Percentiles rank a stretch among this genome's conserved stretches.
phyloP scores from a whole-genome alignment of 306 rosid species.

The Cicer chorassanicum region DNA sequence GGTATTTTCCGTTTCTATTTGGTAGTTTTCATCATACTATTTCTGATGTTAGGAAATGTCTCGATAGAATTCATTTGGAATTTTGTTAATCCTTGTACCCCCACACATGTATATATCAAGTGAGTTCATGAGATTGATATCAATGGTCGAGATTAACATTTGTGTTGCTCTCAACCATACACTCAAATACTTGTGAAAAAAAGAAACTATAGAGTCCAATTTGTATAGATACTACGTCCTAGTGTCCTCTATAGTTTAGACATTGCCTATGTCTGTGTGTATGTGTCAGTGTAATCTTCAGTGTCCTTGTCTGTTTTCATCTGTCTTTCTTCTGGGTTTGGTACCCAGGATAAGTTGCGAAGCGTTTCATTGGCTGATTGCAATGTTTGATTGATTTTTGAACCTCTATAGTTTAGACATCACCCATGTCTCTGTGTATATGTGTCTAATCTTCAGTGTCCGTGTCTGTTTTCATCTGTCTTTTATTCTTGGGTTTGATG shows the following conservation, averaged over 20 bases:
- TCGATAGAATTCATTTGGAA: not conserved
- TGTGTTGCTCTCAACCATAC: not conserved
- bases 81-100: not conserved
- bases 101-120: not conserved
- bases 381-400: conserved; percentile 34
- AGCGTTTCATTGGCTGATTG: conserved; percentile 6
- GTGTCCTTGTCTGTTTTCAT: not conserved
- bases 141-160: not conserved
- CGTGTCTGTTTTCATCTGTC: not conserved
- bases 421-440: not conserved
- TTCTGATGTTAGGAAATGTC: conserved; percentile 15
- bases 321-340: not conserved
- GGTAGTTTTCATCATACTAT: conserved; percentile 24
- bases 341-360: not conserved
- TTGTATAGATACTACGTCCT: not conserved
- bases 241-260: not conserved
- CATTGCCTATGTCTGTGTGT: not conserved
- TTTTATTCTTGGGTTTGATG: not conserved
- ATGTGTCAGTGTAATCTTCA: not conserved
- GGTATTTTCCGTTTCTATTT: conserved; percentile 46
- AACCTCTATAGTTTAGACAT: conserved; percentile 7
- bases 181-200: not conserved
- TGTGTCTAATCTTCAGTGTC: not conserved
- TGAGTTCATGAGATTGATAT: not conserved
- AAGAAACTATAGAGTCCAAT: not conserved